A percentile compares a stretch with the other conserved stretches of the same genome.
Evolutionary conservation across 2,329 filamentous ascomycete species (phyloP).

Genomic region (Scortechinia acanthostroma): DNA sequence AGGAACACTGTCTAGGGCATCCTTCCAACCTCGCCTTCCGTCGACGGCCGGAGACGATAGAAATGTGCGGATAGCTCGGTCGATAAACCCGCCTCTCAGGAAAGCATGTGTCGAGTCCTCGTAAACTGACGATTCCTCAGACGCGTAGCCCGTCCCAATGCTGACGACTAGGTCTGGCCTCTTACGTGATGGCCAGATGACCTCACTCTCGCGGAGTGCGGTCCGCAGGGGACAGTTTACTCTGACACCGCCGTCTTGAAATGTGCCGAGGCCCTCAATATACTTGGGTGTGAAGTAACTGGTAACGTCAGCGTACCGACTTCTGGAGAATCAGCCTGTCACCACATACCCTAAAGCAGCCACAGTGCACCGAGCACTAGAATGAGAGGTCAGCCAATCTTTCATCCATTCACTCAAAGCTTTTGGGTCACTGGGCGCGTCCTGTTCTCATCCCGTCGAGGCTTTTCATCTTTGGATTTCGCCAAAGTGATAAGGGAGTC

Average conservation of each 20-base stretch:
- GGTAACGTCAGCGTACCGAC: not conserved
- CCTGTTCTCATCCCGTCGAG: too few relatives aligned
- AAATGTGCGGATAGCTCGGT: not conserved
- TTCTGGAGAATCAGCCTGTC: not conserved
- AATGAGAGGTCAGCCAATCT: not conserved
- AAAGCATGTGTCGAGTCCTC: not conserved
- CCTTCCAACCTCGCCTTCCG: not conserved
- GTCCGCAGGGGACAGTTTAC: not conserved
- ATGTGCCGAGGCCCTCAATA: not conserved
- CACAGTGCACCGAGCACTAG: not conserved
- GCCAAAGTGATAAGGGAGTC: not conserved
- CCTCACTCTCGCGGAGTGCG: not conserved
- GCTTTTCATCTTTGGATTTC: too few relatives aligned
- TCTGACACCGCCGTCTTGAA: not conserved
- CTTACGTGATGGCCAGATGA: not conserved
- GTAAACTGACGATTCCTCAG: not conserved
- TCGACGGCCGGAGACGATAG: not conserved
- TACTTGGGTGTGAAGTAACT: not conserved
- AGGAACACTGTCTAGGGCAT: not conserved
- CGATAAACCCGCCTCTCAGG: not conserved
- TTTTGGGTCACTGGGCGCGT: too few relatives aligned
- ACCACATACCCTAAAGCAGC: not conserved
- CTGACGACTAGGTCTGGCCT: not conserved
- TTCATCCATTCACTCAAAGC: not conserved
- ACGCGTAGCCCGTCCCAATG: not conserved